These are phyloP conservation scores for Penstemon davidsonii DNA, from an alignment of 257 asterid species.

Conservation along the genomic window DNA sequence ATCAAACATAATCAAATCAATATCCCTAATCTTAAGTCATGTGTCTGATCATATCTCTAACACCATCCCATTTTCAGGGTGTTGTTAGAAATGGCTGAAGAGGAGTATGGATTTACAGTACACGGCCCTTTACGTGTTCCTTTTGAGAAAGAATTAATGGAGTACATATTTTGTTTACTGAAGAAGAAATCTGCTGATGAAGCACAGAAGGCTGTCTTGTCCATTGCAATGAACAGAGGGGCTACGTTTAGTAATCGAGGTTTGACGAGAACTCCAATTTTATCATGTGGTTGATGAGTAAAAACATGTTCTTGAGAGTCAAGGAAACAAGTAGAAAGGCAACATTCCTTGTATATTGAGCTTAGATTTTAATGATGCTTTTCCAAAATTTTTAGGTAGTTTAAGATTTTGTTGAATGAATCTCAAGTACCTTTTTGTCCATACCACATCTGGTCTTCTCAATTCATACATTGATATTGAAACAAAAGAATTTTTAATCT, in stretches of 20 bases:
- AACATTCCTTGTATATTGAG: constrained; percentile 3
- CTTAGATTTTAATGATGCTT: not conserved
- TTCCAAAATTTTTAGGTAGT: not conserved
- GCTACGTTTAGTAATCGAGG: constrained; percentile 21
- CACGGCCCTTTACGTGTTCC: constrained; percentile 50
- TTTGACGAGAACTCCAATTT: constrained; percentile 21
- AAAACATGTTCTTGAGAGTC: not conserved
- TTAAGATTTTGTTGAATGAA: not conserved
- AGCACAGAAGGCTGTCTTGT: constrained; percentile 24
- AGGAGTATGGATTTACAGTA: constrained; percentile 42
- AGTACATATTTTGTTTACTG: constrained; percentile 35
- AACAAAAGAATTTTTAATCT: not conserved
- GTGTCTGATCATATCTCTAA: too few relatives aligned
- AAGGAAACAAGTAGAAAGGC: not conserved
- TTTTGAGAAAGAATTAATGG: constrained; percentile 45
- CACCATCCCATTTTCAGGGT: constrained; percentile 59
- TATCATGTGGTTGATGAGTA: constrained; percentile 20
- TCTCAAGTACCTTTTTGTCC: not conserved
- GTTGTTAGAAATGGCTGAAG: constrained; percentile 59
- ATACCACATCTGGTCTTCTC: not conserved
- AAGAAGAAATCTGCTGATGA: constrained; percentile 28
- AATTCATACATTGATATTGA: not conserved
- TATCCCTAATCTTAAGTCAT: too few relatives aligned
- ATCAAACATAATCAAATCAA: too few relatives aligned
- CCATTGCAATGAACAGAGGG: constrained; percentile 23